Percentiles rank a stretch among this genome's conserved stretches.
Conservation (phyloP, 176 grass and related monocot species). For the Triticum turgidum region DNA sequence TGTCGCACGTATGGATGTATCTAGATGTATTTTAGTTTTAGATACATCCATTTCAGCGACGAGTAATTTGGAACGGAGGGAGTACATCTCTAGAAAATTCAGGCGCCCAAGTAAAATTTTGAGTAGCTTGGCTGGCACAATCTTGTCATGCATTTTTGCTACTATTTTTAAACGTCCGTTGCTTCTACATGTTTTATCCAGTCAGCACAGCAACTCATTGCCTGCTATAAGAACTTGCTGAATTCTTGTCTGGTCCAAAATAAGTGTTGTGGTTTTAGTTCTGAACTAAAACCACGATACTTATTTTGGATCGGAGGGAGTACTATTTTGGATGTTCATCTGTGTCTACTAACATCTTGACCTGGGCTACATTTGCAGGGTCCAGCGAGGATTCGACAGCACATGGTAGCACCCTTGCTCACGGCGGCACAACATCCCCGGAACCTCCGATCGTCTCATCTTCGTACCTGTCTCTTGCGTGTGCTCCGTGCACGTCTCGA, state of each 20-base stretch:
- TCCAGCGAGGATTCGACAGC: constrained; percentile 21
- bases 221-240: neutral
- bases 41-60: too few relatives aligned
- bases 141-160: neutral
- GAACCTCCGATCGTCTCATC: constrained; percentile 1
- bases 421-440: neutral
- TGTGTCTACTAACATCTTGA: constrained; percentile 14
- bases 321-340: neutral
- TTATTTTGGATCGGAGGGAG: too few relatives aligned
- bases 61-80: too few relatives aligned
- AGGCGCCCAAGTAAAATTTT: neutral
- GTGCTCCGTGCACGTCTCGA: constrained; percentile 17
- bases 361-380: constrained; percentile 18
- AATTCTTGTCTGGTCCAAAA: neutral
- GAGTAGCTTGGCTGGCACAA: neutral
- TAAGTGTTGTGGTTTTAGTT: too few relatives aligned
- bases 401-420: constrained; percentile 23
- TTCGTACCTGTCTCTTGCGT: constrained; percentile 17
- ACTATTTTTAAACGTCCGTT: neutral
- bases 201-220: neutral
- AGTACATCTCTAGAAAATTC: neutral
- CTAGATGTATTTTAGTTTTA: too few relatives aligned
- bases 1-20: too few relatives aligned
- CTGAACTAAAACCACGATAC: too few relatives aligned
- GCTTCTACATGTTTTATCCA: neutral